These are phyloP conservation scores for Retiboletus flavoniger DNA, from an alignment of 1,284 basidiomycete species.

Conservation along the genomic window DNA sequence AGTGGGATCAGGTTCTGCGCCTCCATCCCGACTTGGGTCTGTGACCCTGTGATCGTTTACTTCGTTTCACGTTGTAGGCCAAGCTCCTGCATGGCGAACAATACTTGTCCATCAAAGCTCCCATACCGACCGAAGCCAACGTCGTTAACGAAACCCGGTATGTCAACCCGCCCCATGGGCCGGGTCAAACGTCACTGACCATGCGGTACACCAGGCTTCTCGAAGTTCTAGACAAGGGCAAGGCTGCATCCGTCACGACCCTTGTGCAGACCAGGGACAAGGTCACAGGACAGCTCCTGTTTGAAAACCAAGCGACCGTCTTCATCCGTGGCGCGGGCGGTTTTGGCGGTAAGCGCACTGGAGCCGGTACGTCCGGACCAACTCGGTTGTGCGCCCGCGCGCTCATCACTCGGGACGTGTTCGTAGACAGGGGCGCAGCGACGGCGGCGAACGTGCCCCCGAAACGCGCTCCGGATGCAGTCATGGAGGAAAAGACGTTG, in stretches of 20 bases:
- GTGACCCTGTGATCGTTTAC: not conserved
- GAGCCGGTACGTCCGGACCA: conserved; percentile 53
- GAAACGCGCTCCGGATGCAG: conserved; percentile 78
- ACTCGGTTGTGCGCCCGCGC: not conserved
- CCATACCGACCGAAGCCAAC: conserved; percentile 86
- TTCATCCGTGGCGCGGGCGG: conserved; percentile 95
- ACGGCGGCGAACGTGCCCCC: conserved; percentile 85
- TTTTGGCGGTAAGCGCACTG: conserved; percentile 89
- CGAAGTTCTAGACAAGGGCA: conserved; percentile 88
- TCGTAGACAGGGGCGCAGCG: conserved; percentile 84
- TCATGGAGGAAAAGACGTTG: conserved; percentile 84
- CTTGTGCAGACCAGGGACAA: conserved; percentile 82
- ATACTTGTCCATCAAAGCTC: conserved; percentile 84
- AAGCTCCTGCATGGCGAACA: conserved; percentile 99
- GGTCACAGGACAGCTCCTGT: conserved; percentile 76
- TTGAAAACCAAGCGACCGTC: conserved; percentile 91
- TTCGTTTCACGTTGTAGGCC: conserved; percentile 49
- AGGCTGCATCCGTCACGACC: conserved; percentile 85
- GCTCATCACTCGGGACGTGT: not conserved
- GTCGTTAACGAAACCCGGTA: conserved; percentile 77
- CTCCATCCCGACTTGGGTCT: not conserved
- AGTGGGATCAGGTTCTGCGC: not conserved
- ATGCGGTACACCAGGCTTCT: conserved; percentile 47
- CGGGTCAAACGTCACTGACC: conserved; percentile 3
- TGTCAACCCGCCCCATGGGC: conserved; percentile 15